Percentiles rank a stretch among this genome's conserved stretches.
Conservation (phyloP, 202 grass and related monocot genomes). For the Saccharum hybrid region DNA sequence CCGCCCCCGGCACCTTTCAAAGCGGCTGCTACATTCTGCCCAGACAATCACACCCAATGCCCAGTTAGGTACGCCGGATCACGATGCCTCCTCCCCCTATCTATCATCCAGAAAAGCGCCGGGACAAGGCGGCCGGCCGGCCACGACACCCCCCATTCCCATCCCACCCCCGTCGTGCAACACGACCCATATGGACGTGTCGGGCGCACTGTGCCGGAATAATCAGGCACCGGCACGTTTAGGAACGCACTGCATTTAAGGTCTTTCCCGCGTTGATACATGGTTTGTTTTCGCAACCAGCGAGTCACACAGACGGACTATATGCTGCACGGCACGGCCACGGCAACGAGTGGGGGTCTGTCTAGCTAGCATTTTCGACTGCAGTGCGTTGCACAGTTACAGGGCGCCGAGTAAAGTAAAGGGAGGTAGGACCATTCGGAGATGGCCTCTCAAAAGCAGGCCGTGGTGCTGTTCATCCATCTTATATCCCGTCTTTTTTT, state of each 20-base stretch:
- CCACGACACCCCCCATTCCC: neutral
- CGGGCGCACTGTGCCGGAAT: neutral
- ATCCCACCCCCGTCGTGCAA: neutral
- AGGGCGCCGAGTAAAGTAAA: constrained; percentile 14
- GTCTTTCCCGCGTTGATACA: neutral
- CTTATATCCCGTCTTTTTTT: no score
- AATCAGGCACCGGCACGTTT: constrained; percentile 32
- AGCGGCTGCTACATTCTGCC: constrained; percentile 43
- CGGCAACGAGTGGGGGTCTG: neutral
- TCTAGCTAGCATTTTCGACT: neutral
- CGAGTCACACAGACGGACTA: constrained; percentile 14
- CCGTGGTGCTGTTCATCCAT: no score
- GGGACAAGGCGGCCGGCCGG: neutral
- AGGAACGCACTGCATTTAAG: neutral
- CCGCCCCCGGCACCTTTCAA: constrained; percentile 48
- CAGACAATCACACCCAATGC: constrained; percentile 46
- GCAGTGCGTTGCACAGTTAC: neutral
- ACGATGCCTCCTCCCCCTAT: constrained; percentile 23
- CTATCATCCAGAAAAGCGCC: constrained; percentile 23
- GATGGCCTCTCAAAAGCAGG: neutral
- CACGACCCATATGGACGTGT: constrained; percentile 37
- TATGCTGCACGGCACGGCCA: neutral
- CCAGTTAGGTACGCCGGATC: constrained; percentile 38
- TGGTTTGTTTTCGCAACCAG: neutral
- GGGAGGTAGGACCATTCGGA: neutral